Percentiles rank a stretch among this genome's conserved stretches.
Evolutionary conservation across 495 filamentous ascomycete species (phyloP).

Genomic region (Penicillium atrosanguineum): DNA sequence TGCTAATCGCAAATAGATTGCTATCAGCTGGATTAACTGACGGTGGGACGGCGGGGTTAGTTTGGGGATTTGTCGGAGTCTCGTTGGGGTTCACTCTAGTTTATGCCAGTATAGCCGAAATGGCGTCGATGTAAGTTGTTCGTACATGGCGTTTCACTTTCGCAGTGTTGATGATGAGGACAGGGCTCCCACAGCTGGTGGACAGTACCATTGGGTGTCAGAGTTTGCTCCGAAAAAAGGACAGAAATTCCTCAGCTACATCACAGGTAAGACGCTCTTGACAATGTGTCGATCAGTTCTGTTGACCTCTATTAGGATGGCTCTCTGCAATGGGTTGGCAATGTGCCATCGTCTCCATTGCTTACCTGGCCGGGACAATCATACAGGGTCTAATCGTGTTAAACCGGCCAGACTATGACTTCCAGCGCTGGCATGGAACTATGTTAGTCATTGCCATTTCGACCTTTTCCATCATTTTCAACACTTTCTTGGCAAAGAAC

Average conservation of each 20-base stretch:
- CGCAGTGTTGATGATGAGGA: neutral
- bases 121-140: constrained; percentile 52
- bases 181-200: constrained; percentile 49
- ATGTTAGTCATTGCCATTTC: constrained; percentile 55
- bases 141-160: neutral
- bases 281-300: neutral
- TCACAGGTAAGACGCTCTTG: constrained; percentile 40
- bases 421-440: constrained; percentile 59
- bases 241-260: constrained; percentile 59
- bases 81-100: constrained; percentile 47
- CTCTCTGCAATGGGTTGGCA: constrained; percentile 61
- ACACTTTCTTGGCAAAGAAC: constrained; percentile 50
- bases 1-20: constrained; percentile 21
- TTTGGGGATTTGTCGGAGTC: constrained; percentile 55
- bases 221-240: constrained; percentile 53
- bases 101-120: constrained; percentile 52
- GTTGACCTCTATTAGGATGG: constrained; percentile 44
- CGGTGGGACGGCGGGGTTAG: constrained; percentile 55
- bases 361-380: constrained; percentile 54
- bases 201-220: constrained; percentile 60
- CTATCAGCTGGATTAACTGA: constrained; percentile 47
- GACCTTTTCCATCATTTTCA: constrained; percentile 51
- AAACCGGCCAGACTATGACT: constrained; percentile 43
- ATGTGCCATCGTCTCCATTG: constrained; percentile 49
- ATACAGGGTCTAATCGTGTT: constrained; percentile 60